phyloP scores from a whole-genome alignment of 2,329 filamentous ascomycete species.

The Cercospora janseana region DNA sequence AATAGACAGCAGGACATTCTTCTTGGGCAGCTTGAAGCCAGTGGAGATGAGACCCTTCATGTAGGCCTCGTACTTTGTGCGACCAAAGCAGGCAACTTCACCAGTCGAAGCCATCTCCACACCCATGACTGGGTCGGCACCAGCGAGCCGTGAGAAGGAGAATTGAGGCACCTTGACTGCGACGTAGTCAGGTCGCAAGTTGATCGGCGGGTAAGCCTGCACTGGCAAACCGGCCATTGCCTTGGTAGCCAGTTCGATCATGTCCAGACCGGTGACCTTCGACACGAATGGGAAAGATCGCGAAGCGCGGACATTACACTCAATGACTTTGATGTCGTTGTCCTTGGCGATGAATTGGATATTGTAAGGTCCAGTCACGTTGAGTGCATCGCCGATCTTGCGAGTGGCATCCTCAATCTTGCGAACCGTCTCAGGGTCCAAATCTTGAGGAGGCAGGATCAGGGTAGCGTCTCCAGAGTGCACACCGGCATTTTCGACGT shows the following conservation, averaged over 20 bases:
- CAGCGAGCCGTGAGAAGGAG: slow-evolving; percentile 94
- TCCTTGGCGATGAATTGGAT: slow-evolving; percentile 99
- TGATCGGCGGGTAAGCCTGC: slow-evolving; percentile 73
- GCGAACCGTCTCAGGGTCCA: slow-evolving; percentile 81
- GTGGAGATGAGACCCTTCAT: slow-evolving; percentile 94
- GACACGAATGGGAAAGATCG: slow-evolving; percentile 97
- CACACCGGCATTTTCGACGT: slow-evolving; percentile 97
- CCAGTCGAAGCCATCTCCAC: slow-evolving; percentile 99
- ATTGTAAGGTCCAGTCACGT: slow-evolving; percentile 95
- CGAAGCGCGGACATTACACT: slow-evolving; percentile 96
- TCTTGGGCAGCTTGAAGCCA: slow-evolving; percentile 92
- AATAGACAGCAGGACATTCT: slow-evolving; percentile 92
- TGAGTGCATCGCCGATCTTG: slow-evolving; percentile 91
- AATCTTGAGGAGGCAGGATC: slow-evolving; percentile 89
- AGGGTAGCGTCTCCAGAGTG: slow-evolving; percentile 97
- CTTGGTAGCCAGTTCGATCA: slow-evolving; percentile 98
- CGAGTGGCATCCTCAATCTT: slow-evolving; percentile 92
- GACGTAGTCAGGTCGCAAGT: slow-evolving; percentile 76
- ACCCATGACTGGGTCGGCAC: slow-evolving; percentile 91
- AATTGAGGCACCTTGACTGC: slow-evolving; percentile 98
- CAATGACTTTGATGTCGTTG: slow-evolving; percentile 99
- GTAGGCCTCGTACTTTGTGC: slow-evolving; percentile 96
- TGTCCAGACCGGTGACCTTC: slow-evolving; percentile 95
- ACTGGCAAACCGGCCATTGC: slow-evolving; percentile 87
- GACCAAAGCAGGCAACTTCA: slow-evolving; percentile 94